Conservation (phyloP, 2,329 filamentous ascomycete genomes). For the Pleurostoma richardsiae region DNA sequence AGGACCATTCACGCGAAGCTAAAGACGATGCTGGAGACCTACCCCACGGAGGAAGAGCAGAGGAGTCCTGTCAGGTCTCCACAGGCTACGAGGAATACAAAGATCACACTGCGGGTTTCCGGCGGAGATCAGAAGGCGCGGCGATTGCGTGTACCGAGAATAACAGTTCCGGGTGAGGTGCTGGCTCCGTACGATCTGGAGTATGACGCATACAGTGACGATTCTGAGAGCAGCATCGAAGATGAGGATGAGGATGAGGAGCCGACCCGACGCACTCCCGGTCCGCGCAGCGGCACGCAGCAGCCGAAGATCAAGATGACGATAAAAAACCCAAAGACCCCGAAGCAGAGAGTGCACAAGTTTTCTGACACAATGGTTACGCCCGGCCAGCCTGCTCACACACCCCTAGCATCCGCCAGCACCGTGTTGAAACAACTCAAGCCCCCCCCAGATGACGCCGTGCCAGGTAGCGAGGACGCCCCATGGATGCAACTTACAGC, state of each 20-base stretch:
- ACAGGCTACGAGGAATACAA: slow-evolving; percentile 41
- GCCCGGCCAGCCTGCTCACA: neutral
- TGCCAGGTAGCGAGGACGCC: slow-evolving; percentile 52
- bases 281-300: slow-evolving; percentile 20
- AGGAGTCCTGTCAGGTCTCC: slow-evolving; percentile 53
- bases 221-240: slow-evolving; percentile 47
- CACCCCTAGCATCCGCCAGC: slow-evolving; percentile 27
- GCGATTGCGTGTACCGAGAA: slow-evolving; percentile 45
- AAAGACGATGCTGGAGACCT: slow-evolving; percentile 55
- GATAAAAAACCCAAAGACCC: slow-evolving; percentile 30
- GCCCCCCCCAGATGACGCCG: slow-evolving; percentile 55
- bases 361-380: slow-evolving; percentile 7
- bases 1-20: slow-evolving; percentile 55
- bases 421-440: slow-evolving; percentile 36
- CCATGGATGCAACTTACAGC: slow-evolving; percentile 63
- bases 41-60: slow-evolving; percentile 44
- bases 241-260: slow-evolving; percentile 42
- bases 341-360: slow-evolving; percentile 32
- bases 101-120: slow-evolving; percentile 33
- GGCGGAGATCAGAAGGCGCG: slow-evolving; percentile 40
- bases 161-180: slow-evolving; percentile 63
- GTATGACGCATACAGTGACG: slow-evolving; percentile 52
- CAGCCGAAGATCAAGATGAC: slow-evolving; percentile 43
- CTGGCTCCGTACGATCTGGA: slow-evolving; percentile 61
- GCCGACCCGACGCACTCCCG: slow-evolving; percentile 30